These are phyloP conservation scores for Pachysandra terminalis DNA, from an alignment of 164 flowering plant species.

Conservation along the genomic window DNA sequence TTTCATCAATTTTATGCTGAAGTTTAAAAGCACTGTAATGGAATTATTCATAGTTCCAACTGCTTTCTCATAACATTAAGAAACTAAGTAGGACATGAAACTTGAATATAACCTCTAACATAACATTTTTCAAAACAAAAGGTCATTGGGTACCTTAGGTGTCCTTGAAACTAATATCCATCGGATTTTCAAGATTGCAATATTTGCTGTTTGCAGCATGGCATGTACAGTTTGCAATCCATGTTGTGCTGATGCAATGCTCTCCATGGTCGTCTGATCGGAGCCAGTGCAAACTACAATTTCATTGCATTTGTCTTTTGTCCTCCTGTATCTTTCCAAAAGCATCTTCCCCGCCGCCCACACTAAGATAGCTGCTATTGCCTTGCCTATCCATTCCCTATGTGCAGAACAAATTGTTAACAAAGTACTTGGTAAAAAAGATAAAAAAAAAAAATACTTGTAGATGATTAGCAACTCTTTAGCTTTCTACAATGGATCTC, in stretches of 20 bases:
- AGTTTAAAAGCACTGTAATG: too few relatives aligned
- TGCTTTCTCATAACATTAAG: too few relatives aligned
- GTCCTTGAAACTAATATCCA: constrained; percentile 52
- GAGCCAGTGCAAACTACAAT: constrained; percentile 55
- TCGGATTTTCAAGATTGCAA: constrained; percentile 54
- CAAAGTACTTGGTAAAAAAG: not conserved
- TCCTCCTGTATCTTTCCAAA: constrained; percentile 29
- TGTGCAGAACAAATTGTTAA: constrained; percentile 1
- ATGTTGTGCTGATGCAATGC: constrained; percentile 76
- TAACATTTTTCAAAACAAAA: not conserved
- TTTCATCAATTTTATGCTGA: too few relatives aligned
- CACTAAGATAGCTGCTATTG: constrained; percentile 45
- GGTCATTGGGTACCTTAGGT: constrained; percentile 45
- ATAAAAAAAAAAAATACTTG: too few relatives aligned
- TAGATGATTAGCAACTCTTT: not conserved
- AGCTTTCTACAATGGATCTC: too few relatives aligned
- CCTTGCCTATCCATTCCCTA: constrained; percentile 85
- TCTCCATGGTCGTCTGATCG: constrained; percentile 67
- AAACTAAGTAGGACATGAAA: too few relatives aligned
- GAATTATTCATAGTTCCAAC: too few relatives aligned
- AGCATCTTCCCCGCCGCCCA: constrained; percentile 50
- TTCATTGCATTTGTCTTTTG: constrained; percentile 29
- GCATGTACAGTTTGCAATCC: constrained; percentile 46
- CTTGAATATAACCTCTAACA: too few relatives aligned
- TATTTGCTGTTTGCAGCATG: constrained; percentile 47